Evolutionary conservation across 768 basidiomycete species (phyloP).

Genomic region (Chlorophyllum brunneum): DNA sequence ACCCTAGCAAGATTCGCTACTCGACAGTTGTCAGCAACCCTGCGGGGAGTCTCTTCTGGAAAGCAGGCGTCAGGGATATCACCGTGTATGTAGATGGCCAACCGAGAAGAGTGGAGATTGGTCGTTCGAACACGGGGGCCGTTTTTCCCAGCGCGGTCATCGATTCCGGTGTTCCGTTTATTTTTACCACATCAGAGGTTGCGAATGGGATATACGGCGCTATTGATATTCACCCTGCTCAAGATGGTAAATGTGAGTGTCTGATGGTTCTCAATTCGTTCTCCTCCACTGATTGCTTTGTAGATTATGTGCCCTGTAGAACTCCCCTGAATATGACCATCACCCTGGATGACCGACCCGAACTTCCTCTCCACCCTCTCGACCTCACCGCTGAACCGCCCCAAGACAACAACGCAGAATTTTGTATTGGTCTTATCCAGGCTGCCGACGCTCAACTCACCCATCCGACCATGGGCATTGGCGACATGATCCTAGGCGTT

Average conservation of each 20-base stretch:
- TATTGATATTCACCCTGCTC: slow-evolving; percentile 52
- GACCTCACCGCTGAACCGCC: slow-evolving; percentile 57
- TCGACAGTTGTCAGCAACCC: slow-evolving; percentile 37
- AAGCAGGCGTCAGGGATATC: slow-evolving; percentile 50
- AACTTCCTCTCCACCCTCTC: slow-evolving; percentile 68
- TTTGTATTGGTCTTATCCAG: slow-evolving; percentile 70
- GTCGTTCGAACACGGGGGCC: slow-evolving; percentile 33
- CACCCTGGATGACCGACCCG: slow-evolving; percentile 52
- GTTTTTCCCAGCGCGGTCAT: slow-evolving; percentile 61
- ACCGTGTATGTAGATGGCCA: slow-evolving; percentile 55
- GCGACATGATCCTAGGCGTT: slow-evolving; percentile 76
- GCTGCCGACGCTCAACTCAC: slow-evolving; percentile 41
- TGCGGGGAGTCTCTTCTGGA: slow-evolving; percentile 56
- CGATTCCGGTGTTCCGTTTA: slow-evolving; percentile 67
- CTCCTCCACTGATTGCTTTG: background rate
- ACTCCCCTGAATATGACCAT: slow-evolving; percentile 69
- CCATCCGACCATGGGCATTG: slow-evolving; percentile 31
- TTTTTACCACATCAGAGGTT: slow-evolving; percentile 54
- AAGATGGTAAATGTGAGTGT: slow-evolving; percentile 62
- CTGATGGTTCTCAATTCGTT: slow-evolving; percentile 1
- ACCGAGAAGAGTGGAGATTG: slow-evolving; percentile 35
- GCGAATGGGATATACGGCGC: slow-evolving; percentile 81
- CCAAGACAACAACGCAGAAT: slow-evolving; percentile 35
- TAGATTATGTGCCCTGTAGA: slow-evolving; percentile 74
- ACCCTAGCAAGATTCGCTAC: slow-evolving; percentile 52